Evolutionary conservation across 2,329 filamentous ascomycete genomes (phyloP).

Genomic region (Apiospora kogelbergensis): DNA sequence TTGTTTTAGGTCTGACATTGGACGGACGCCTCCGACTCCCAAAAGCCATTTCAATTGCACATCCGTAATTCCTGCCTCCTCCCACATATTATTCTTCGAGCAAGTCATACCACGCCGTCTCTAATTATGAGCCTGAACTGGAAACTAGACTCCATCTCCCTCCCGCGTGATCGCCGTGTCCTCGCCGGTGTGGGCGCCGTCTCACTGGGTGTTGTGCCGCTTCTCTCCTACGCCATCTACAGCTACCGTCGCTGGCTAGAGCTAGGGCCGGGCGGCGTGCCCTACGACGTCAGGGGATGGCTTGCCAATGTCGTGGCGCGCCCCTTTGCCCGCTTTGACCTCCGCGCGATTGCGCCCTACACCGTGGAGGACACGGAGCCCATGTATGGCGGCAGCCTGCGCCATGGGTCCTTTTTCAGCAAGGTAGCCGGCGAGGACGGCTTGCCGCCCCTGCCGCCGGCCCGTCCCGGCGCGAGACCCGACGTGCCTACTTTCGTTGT

Average conservation of each 20-base stretch:
- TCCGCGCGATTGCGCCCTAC: constrained; percentile 29
- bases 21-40: neutral
- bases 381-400: constrained; percentile 27
- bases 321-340: constrained; percentile 34
- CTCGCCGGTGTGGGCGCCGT: neutral
- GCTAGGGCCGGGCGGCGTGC: constrained; percentile 44
- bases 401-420: constrained; percentile 22
- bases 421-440: neutral
- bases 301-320: constrained; percentile 35
- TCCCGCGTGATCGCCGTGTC: neutral
- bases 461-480: constrained; percentile 25
- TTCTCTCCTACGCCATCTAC: constrained; percentile 24
- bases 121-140: neutral
- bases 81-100: neutral
- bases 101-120: neutral
- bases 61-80: neutral
- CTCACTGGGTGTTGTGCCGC: constrained; percentile 10
- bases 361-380: constrained; percentile 17
- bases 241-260: constrained; percentile 41
- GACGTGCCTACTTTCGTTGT: constrained; percentile 34
- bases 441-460: constrained; percentile 7
- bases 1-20: neutral
- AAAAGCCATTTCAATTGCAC: neutral
- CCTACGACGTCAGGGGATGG: constrained; percentile 43
- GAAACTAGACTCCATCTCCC: neutral